Evolutionary conservation across 1,139 yeast species (phyloP).

Genomic region (Geotrichum bryndzae): DNA sequence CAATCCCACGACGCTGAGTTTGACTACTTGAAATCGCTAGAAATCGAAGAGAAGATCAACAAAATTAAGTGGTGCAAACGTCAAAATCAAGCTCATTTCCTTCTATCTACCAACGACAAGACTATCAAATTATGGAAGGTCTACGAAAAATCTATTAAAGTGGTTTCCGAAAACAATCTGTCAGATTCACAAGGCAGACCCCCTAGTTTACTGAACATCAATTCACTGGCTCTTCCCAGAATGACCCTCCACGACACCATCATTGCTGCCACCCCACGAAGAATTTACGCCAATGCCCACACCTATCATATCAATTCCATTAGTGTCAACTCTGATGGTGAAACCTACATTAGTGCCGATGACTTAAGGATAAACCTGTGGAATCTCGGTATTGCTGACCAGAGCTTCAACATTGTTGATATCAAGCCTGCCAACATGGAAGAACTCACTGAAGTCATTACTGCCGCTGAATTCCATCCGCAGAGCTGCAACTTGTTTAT

Average conservation of each 20-base stretch:
- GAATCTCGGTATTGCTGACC: constrained; percentile 93
- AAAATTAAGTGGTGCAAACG: constrained; percentile 94
- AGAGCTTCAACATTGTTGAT: constrained; percentile 90
- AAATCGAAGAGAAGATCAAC: constrained; percentile 96
- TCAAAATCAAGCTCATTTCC: constrained; percentile 79
- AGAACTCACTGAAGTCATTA: constrained; percentile 95
- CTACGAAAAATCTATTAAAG: constrained; percentile 82
- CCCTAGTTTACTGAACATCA: constrained; percentile 27
- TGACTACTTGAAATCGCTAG: constrained; percentile 90
- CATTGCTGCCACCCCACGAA: constrained; percentile 90
- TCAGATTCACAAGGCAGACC: constrained; percentile 39
- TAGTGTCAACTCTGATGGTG: constrained; percentile 91
- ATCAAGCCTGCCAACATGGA: constrained; percentile 98
- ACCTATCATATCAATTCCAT: constrained; percentile 97
- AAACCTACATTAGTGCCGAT: constrained; percentile 88
- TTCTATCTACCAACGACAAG: constrained; percentile 91
- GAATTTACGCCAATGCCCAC: constrained; percentile 90
- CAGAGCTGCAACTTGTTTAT: constrained; percentile 84
- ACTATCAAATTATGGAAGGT: constrained; percentile 97
- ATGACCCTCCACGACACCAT: constrained; percentile 88
- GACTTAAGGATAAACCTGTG: constrained; percentile 93
- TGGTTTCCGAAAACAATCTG: constrained; percentile 86
- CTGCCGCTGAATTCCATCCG: constrained; percentile 98
- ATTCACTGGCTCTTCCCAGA: constrained; percentile 68
- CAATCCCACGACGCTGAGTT: constrained; percentile 99